These are phyloP conservation scores for Scutellaria minor DNA, from an alignment of 257 asterid genomes.

Conservation along the genomic window DNA sequence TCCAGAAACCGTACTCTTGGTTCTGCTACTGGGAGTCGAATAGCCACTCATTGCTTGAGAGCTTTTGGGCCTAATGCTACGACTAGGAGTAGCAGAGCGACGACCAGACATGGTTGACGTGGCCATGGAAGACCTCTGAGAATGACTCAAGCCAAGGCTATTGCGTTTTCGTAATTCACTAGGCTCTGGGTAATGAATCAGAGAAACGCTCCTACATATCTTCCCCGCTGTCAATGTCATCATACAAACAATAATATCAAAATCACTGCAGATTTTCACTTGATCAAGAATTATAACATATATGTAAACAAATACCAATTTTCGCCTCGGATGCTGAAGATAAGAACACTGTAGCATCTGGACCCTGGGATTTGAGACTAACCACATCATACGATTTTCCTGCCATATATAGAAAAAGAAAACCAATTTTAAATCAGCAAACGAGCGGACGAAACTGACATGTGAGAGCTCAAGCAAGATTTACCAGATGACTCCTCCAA, in stretches of 20 bases:
- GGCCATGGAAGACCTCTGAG: constrained; percentile 51
- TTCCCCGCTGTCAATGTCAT: constrained; percentile 71
- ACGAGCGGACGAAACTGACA: neutral
- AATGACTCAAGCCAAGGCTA: constrained; percentile 27
- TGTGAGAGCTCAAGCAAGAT: constrained; percentile 20
- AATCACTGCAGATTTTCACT: constrained; percentile 13
- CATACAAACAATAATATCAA: constrained; percentile 15
- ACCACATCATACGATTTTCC: constrained; percentile 71
- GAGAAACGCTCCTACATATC: constrained; percentile 60
- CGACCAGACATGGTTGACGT: constrained; percentile 56
- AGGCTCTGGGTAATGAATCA: constrained; percentile 70
- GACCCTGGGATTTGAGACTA: constrained; percentile 52
- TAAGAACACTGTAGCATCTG: constrained; percentile 54
- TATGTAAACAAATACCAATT: constrained; percentile 50
- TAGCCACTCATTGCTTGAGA: constrained; percentile 46
- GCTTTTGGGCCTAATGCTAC: constrained; percentile 45
- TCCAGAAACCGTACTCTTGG: constrained; percentile 47
- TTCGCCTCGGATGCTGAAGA: constrained; percentile 56
- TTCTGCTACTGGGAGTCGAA: constrained; percentile 48
- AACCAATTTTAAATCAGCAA: constrained; percentile 17
- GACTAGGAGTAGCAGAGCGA: constrained; percentile 50
- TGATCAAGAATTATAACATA: neutral
- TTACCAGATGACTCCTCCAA: constrained; percentile 60
- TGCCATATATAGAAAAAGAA: constrained; percentile 32
- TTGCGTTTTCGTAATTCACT: constrained; percentile 48